Percentiles rank a stretch among this genome's conserved stretches.
phyloP scores from a whole-genome alignment of 164 flowering plant genomes.

The Cinnamomum micranthum region DNA sequence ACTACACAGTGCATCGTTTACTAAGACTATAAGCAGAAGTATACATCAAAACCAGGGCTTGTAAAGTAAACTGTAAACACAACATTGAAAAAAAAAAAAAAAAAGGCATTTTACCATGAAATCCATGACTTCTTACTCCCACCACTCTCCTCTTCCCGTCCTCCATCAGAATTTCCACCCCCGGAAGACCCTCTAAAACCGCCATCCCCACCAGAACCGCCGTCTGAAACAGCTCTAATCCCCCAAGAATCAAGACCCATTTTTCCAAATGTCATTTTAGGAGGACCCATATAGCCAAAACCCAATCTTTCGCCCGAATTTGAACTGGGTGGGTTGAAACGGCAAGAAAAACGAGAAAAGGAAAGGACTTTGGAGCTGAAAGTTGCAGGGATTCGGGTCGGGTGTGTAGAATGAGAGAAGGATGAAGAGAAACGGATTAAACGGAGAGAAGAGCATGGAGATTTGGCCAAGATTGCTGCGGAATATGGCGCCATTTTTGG shows the following conservation, averaged over 20 bases:
- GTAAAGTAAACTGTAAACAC: neutral
- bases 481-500: slow-evolving; percentile 26
- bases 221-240: slow-evolving; percentile 40
- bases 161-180: slow-evolving; percentile 38
- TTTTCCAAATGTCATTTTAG: slow-evolving; percentile 11
- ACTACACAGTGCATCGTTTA: neutral
- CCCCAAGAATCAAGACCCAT: slow-evolving; percentile 24
- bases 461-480: slow-evolving; percentile 16
- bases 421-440: slow-evolving; percentile 16
- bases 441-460: slow-evolving; percentile 22
- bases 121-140: slow-evolving; percentile 44
- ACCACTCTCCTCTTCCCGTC: slow-evolving; percentile 25
- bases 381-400: slow-evolving; percentile 7
- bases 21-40: neutral
- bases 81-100: neutral
- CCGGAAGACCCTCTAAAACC: slow-evolving; percentile 42
- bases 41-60: neutral
- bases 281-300: slow-evolving; percentile 17
- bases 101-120: slow-evolving; percentile 38
- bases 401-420: slow-evolving; percentile 9
- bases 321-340: slow-evolving; percentile 5
- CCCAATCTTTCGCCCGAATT: slow-evolving; percentile 11
- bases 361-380: slow-evolving; percentile 9
- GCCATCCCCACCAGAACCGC: slow-evolving; percentile 37
- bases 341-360: slow-evolving; percentile 14